Conservation (phyloP, 1,284 basidiomycete species). For the Fomitopsis palustris region DNA sequence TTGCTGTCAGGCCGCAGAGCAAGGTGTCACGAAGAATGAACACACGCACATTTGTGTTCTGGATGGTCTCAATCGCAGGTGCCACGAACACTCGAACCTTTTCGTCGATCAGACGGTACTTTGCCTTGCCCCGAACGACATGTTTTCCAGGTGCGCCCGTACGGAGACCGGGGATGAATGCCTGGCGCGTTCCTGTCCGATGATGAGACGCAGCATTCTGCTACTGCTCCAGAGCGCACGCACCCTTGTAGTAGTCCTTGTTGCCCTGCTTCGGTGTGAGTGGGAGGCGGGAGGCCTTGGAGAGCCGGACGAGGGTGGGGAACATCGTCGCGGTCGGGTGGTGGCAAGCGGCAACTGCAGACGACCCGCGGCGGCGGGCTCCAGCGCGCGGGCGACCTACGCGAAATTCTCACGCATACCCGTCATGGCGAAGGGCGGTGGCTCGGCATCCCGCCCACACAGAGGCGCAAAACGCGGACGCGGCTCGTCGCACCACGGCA, state of each 20-base stretch:
- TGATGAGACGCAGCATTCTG: background rate
- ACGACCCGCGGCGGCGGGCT: background rate
- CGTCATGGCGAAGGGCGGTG: constrained; percentile 4
- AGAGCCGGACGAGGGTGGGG: constrained; percentile 60
- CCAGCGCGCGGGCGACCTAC: background rate
- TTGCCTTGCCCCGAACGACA: constrained; percentile 69
- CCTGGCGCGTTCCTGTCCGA: constrained; percentile 72
- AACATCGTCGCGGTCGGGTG: constrained; percentile 49
- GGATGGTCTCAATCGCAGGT: constrained; percentile 66
- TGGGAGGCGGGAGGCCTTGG: constrained; percentile 77
- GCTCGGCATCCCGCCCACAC: background rate
- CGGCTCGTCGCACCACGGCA: background rate
- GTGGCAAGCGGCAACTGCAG: background rate
- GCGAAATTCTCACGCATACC: constrained; percentile 4
- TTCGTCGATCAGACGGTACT: constrained; percentile 78
- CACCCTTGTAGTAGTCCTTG: constrained; percentile 94
- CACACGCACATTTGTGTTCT: constrained; percentile 54
- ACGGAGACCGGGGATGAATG: constrained; percentile 76
- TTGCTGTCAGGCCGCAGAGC: background rate
- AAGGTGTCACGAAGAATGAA: background rate
- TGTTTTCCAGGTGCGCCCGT: constrained; percentile 86
- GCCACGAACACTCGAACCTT: constrained; percentile 83
- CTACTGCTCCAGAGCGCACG: background rate
- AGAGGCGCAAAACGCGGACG: background rate
- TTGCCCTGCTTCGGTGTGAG: constrained; percentile 84